Conservation (phyloP, 2,329 filamentous ascomycete species). For the Monosporascus sp. region DNA sequence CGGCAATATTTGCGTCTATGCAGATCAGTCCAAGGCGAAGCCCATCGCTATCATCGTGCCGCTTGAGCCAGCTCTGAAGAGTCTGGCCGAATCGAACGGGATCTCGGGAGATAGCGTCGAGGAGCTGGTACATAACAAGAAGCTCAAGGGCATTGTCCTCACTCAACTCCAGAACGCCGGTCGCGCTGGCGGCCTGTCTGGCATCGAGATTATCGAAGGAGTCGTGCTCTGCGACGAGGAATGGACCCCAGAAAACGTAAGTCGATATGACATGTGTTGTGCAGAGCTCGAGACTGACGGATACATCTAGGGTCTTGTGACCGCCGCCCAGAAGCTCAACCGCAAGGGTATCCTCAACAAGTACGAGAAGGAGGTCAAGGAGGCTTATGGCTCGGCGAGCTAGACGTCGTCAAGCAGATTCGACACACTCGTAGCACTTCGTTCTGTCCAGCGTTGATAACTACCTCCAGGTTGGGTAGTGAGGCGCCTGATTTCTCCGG, state of each 20-base stretch:
- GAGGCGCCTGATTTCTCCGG: not conserved
- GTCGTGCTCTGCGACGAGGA: slow-evolving; percentile 68
- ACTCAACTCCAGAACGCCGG: slow-evolving; percentile 60
- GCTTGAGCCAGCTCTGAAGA: slow-evolving; percentile 49
- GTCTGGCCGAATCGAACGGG: slow-evolving; percentile 41
- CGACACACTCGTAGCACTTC: not conserved
- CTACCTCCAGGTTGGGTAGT: not conserved
- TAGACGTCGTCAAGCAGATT: slow-evolving; percentile 6
- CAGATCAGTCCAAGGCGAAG: slow-evolving; percentile 44
- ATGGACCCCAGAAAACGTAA: slow-evolving; percentile 70
- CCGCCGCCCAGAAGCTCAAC: slow-evolving; percentile 69
- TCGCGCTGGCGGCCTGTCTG: slow-evolving; percentile 54
- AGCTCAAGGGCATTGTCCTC: slow-evolving; percentile 57
- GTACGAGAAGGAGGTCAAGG: slow-evolving; percentile 56
- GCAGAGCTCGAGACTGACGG: slow-evolving; percentile 19
- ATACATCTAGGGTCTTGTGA: slow-evolving; percentile 51
- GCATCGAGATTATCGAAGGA: slow-evolving; percentile 67
- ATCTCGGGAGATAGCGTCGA: slow-evolving; percentile 56
- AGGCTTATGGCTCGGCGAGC: slow-evolving; percentile 46
- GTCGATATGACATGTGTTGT: slow-evolving; percentile 23
- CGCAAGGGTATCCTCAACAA: slow-evolving; percentile 60
- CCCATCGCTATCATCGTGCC: slow-evolving; percentile 54
- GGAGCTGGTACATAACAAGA: slow-evolving; percentile 62
- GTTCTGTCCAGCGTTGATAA: no score
- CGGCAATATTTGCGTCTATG: slow-evolving; percentile 53